These are phyloP conservation scores for Aspergillus proliferans DNA, from an alignment of 2,329 filamentous ascomycete genomes.

Conservation along the genomic window DNA sequence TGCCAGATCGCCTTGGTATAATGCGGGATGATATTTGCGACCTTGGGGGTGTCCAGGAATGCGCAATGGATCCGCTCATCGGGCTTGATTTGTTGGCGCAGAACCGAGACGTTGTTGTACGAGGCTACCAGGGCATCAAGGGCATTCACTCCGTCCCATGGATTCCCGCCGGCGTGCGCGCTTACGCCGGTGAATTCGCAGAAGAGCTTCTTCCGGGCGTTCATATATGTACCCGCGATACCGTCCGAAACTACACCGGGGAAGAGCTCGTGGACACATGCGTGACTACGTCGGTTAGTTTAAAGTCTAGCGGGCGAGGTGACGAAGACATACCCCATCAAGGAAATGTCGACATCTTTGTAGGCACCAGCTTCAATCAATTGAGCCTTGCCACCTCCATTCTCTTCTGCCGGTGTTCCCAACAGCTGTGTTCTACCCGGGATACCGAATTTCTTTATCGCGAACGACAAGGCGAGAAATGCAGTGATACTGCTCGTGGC, in stretches of 20 bases:
- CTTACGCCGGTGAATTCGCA: slow-evolving; percentile 46
- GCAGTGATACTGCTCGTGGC: slow-evolving; percentile 29
- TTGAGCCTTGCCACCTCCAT: slow-evolving; percentile 34
- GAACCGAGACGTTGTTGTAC: slow-evolving; percentile 42
- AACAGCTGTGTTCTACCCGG: slow-evolving; percentile 30
- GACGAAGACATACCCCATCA: slow-evolving; percentile 35
- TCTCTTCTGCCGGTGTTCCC: slow-evolving; percentile 36
- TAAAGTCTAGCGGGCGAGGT: not conserved
- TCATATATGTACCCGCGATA: slow-evolving; percentile 24
- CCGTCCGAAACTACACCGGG: slow-evolving; percentile 16
- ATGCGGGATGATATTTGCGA: slow-evolving; percentile 54
- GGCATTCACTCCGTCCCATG: slow-evolving; percentile 56
- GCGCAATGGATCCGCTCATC: slow-evolving; percentile 50
- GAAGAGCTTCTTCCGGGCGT: slow-evolving; percentile 29
- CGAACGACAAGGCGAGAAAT: slow-evolving; percentile 42
- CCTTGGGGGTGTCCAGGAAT: slow-evolving; percentile 48
- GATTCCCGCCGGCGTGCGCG: slow-evolving; percentile 53
- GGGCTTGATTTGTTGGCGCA: slow-evolving; percentile 53
- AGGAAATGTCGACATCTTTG: slow-evolving; percentile 33
- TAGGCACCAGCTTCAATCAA: slow-evolving; percentile 42
- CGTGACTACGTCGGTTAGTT: slow-evolving; percentile 14
- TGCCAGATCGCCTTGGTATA: slow-evolving; percentile 42
- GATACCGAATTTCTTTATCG: slow-evolving; percentile 38
- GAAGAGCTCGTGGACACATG: slow-evolving; percentile 20
- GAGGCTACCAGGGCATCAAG: slow-evolving; percentile 51